Percentiles rank a stretch among this genome's conserved stretches.
Evolutionary conservation across 2,329 filamentous ascomycete species (phyloP).

Genomic region (Cylindrodendrum hubeiense): DNA sequence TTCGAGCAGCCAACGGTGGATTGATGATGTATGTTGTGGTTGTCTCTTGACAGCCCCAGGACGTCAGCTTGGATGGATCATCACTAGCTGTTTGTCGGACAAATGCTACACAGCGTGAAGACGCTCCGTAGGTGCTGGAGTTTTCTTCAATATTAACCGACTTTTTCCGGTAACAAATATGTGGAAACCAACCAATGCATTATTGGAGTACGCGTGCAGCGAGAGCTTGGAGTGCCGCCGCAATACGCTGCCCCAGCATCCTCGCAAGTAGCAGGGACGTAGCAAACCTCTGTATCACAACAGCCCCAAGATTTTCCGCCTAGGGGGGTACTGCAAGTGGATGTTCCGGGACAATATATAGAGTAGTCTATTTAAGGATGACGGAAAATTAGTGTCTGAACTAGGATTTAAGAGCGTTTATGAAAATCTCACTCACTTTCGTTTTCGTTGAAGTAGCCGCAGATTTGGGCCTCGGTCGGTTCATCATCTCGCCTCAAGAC

Average conservation of each 20-base stretch:
- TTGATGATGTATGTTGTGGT: background rate
- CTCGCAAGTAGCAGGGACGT: constrained; percentile 7
- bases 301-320: constrained; percentile 7
- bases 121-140: constrained; percentile 7
- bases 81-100: background rate
- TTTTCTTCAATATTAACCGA: background rate
- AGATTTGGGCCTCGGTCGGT: background rate
- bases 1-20: background rate
- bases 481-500: background rate
- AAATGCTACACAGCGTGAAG: background rate
- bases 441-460: background rate
- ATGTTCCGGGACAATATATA: background rate
- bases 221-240: background rate
- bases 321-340: background rate
- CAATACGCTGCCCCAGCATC: constrained; percentile 6
- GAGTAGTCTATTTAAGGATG: background rate
- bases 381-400: background rate
- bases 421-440: background rate
- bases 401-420: background rate
- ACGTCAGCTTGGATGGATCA: constrained; percentile 12
- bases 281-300: background rate
- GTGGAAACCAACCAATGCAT: constrained; percentile 9
- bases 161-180: background rate
- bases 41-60: constrained; percentile 9
- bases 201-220: background rate